phyloP scores from a whole-genome alignment of 768 basidiomycete genomes.

The Xerocomellus intermedius region DNA sequence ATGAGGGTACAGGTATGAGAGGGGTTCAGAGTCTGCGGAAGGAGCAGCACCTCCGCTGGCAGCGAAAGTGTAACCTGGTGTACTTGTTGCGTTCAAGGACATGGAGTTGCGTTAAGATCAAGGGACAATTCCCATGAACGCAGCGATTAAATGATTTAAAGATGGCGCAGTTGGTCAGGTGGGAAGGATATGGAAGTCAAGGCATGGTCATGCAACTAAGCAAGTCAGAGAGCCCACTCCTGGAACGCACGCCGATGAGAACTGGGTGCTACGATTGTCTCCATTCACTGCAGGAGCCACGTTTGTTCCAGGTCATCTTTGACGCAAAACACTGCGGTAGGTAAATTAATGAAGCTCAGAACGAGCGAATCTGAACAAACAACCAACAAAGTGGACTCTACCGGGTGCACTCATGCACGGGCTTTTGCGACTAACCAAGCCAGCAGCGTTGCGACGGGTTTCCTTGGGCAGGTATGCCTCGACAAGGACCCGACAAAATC shows the following conservation, averaged over 20 bases:
- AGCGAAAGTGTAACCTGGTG: constrained; percentile 35
- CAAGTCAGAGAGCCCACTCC: constrained; percentile 2
- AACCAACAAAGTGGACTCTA: not conserved
- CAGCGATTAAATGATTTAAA: not conserved
- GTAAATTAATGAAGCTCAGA: not conserved
- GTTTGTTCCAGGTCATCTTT: not conserved
- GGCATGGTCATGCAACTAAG: not conserved
- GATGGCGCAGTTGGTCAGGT: not conserved
- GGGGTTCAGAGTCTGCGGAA: constrained; percentile 6
- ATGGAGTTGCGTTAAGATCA: constrained; percentile 4
- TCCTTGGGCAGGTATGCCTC: constrained; percentile 12
- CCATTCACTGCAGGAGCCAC: not conserved
- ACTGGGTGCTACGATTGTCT: not conserved
- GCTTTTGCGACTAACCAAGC: constrained; percentile 2
- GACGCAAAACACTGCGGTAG: not conserved
- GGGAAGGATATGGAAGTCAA: not conserved
- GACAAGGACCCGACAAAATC: constrained; percentile 10
- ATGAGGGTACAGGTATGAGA: constrained; percentile 38
- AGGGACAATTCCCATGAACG: not conserved
- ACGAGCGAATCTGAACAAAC: constrained; percentile 1
- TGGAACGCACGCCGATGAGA: not conserved
- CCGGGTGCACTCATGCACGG: constrained; percentile 4
- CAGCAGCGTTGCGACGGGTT: not conserved
- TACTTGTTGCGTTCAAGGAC: constrained; percentile 19
- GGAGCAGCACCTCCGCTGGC: constrained; percentile 2